A percentile compares a stretch with the other conserved stretches of the same genome.
These are phyloP conservation scores for Fereydounia khargensis DNA, from an alignment of 1,284 basidiomycete species.

Conservation along the genomic window DNA sequence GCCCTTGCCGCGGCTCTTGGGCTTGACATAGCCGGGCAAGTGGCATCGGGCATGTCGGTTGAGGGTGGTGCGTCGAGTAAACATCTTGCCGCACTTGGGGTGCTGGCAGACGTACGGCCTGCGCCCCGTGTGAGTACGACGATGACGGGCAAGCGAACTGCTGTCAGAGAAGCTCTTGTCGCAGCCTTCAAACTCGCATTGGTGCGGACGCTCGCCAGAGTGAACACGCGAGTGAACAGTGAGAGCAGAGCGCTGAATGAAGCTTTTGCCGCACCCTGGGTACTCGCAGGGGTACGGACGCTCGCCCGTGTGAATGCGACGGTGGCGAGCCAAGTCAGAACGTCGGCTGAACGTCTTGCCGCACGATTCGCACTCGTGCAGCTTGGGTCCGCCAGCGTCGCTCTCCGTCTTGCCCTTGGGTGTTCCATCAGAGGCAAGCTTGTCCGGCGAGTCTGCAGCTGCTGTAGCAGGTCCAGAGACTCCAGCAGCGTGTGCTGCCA, in stretches of 20 bases:
- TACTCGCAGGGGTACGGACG: conserved; percentile 68
- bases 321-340: conserved; percentile 62
- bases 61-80: conserved; percentile 55
- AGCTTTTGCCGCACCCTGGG: conserved; percentile 59
- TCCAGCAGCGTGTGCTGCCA: conserved; percentile 21
- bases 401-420: conserved; percentile 39
- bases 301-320: conserved; percentile 84
- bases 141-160: conserved; percentile 64
- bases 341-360: conserved; percentile 53
- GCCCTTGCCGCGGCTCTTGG: conserved; percentile 34
- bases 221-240: conserved; percentile 82
- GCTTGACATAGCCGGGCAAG: conserved; percentile 44
- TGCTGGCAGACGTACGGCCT: conserved; percentile 57
- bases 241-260: conserved; percentile 63
- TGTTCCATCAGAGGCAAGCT: too few relatives aligned
- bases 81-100: conserved; percentile 54
- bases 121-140: conserved; percentile 69
- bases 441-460: conserved; percentile 12
- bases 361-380: conserved; percentile 53
- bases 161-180: conserved; percentile 64
- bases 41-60: conserved; percentile 54
- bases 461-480: conserved; percentile 5
- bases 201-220: conserved; percentile 83
- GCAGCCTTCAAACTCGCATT: conserved; percentile 67
- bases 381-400: conserved; percentile 55